Percentiles rank a stretch among this genome's conserved stretches.
Conservation (phyloP, 2,329 filamentous ascomycete genomes). For the Xylariaceae sp. region DNA sequence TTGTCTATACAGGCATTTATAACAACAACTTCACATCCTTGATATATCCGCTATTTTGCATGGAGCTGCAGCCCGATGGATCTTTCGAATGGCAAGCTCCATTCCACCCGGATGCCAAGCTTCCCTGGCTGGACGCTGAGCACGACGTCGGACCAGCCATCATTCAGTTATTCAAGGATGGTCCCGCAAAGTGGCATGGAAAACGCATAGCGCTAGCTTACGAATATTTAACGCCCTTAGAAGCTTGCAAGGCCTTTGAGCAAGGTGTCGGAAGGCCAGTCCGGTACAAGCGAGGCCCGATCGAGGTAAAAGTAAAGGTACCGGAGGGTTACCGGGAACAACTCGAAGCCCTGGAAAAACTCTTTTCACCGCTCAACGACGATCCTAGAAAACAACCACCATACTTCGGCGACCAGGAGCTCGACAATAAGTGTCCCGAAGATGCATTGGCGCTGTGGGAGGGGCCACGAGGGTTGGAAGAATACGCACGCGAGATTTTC, state of each 20-base stretch:
- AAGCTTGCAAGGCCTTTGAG: conserved; percentile 77
- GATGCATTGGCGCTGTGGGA: conserved; percentile 84
- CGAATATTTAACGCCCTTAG: conserved; percentile 75
- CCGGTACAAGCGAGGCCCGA: conserved; percentile 69
- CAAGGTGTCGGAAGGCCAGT: conserved; percentile 73
- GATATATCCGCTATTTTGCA: conserved; percentile 88
- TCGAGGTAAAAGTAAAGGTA: conserved; percentile 80
- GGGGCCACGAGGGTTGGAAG: conserved; percentile 81
- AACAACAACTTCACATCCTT: conserved; percentile 98
- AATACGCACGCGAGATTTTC: conserved; percentile 92
- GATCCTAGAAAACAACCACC: conserved; percentile 55
- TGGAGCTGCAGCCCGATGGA: conserved; percentile 79
- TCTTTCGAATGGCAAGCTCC: conserved; percentile 91
- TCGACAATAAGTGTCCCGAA: conserved; percentile 62
- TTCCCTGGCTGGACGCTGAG: conserved; percentile 95
- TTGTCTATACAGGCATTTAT: conserved; percentile 95
- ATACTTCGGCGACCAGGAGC: conserved; percentile 54
- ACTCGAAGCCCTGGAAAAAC: conserved; percentile 61
- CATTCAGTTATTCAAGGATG: conserved; percentile 92
- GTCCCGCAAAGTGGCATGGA: conserved; percentile 75
- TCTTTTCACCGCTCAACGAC: conserved; percentile 49
- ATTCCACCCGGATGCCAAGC: conserved; percentile 80
- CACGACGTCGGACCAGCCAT: conserved; percentile 92
- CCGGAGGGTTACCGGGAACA: conserved; percentile 86
- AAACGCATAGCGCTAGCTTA: conserved; percentile 81